Percentiles rank a stretch among this genome's conserved stretches.
These are phyloP conservation scores for Fusarium dlaminii DNA, from an alignment of 2,329 filamentous ascomycete genomes.

Conservation along the genomic window DNA sequence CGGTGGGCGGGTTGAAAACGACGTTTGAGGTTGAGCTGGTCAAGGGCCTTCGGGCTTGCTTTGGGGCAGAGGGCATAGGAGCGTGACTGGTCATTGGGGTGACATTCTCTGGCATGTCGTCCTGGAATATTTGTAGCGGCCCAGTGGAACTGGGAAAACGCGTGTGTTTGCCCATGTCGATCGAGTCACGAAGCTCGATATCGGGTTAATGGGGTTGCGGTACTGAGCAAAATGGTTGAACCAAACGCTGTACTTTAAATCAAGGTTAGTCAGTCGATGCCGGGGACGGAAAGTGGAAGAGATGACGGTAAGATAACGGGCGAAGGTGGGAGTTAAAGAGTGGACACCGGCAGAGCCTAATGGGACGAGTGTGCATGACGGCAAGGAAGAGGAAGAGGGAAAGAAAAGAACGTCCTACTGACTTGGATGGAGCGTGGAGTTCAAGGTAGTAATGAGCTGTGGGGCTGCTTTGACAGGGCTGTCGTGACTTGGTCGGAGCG, in stretches of 20 bases:
- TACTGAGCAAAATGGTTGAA: conserved; percentile 8
- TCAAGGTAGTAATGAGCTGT: conserved; percentile 39
- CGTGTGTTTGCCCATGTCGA: conserved; percentile 64
- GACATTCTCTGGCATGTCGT: conserved; percentile 58
- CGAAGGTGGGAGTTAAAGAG: conserved; percentile 35
- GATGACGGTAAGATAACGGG: conserved; percentile 34
- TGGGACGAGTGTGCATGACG: conserved; percentile 41
- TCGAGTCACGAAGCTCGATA: conserved; percentile 43
- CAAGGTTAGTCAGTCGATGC: conserved; percentile 32
- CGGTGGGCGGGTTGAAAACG: conserved; percentile 70
- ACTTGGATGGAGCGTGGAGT: conserved; percentile 40
- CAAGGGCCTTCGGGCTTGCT: conserved; percentile 59
- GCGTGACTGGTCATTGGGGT: conserved; percentile 64
- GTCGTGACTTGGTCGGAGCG: conserved; percentile 38
- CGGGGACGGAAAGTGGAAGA: conserved; percentile 32
- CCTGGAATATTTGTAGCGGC: conserved; percentile 62
- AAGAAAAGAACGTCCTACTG: conserved; percentile 34
- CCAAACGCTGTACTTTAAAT: conserved; percentile 25
- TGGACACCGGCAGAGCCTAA: conserved; percentile 37
- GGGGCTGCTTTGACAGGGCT: conserved; percentile 42
- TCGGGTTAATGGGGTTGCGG: conserved; percentile 24
- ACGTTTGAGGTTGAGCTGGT: conserved; percentile 67
- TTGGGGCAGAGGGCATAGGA: conserved; percentile 63
- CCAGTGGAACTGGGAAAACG: conserved; percentile 57
- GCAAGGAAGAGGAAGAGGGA: conserved; percentile 33